A percentile compares a stretch with the other conserved stretches of the same genome.
These are phyloP conservation scores for Ensete glaucum DNA, from an alignment of 176 grass and related monocot genomes.

Conservation along the genomic window DNA sequence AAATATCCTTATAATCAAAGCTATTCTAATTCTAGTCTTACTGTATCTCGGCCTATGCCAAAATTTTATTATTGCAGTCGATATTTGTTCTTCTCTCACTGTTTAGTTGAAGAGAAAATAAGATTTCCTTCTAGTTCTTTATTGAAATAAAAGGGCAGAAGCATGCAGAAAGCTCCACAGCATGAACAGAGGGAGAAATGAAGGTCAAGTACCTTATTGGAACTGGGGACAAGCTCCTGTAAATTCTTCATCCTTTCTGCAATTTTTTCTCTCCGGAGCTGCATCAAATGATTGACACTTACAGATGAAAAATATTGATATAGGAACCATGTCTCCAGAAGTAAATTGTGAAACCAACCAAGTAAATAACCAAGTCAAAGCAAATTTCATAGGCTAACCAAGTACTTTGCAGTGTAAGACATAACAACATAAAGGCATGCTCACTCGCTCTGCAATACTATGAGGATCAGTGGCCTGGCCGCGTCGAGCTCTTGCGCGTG, in stretches of 20 bases:
- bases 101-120: neutral
- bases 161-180: too few species aligned
- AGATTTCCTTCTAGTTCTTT: too few species aligned
- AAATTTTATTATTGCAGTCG: neutral
- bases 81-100: too few species aligned
- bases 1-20: neutral
- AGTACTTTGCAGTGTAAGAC: neutral
- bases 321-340: neutral
- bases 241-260: conserved; percentile 28
- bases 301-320: neutral
- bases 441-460: conserved; percentile 32
- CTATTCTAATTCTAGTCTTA: neutral
- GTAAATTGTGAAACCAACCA: too few species aligned
- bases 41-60: neutral
- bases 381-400: neutral
- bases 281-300: neutral
- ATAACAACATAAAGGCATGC: neutral
- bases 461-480: conserved; percentile 32
- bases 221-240: conserved; percentile 21
- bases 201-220: conserved; percentile 23
- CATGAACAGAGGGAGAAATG: neutral
- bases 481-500: conserved; percentile 25
- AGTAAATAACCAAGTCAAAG: neutral
- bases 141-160: too few species aligned
- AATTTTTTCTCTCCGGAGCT: conserved; percentile 33